A percentile compares a stretch with the other conserved stretches of the same genome.
Evolutionary conservation across 2,329 filamentous ascomycete species (phyloP).

Genomic region (Simplicillium sp.): DNA sequence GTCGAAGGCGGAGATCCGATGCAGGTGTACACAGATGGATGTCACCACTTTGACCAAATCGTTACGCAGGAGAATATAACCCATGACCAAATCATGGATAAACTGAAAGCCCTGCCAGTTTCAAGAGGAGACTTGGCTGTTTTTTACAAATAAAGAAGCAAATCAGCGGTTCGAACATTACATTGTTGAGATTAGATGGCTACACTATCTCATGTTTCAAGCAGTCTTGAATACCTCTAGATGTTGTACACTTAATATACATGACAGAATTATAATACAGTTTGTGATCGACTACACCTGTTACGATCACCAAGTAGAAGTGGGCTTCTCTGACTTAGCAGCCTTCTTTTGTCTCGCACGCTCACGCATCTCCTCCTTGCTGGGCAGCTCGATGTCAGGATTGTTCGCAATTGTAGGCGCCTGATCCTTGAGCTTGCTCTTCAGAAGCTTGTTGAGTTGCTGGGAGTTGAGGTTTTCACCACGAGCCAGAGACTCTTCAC

Average conservation of each 20-base stretch:
- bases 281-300: too few relatives aligned
- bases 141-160: slow-evolving; percentile 35
- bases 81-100: slow-evolving; percentile 61
- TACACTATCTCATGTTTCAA: slow-evolving; percentile 5
- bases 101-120: slow-evolving; percentile 48
- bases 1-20: slow-evolving; percentile 38
- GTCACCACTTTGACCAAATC: slow-evolving; percentile 73
- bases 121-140: slow-evolving; percentile 44
- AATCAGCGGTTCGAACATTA: not conserved
- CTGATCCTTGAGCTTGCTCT: slow-evolving; percentile 13
- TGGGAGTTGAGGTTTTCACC: slow-evolving; percentile 15
- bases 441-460: slow-evolving; percentile 15
- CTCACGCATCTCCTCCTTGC: slow-evolving; percentile 20
- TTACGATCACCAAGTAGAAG: too few relatives aligned
- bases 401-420: slow-evolving; percentile 26
- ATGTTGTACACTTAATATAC: not conserved
- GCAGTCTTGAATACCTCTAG: not conserved
- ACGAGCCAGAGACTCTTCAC: slow-evolving; percentile 22
- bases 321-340: not conserved
- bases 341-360: slow-evolving; percentile 7
- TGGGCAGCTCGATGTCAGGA: slow-evolving; percentile 29
- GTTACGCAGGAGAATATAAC: slow-evolving; percentile 65
- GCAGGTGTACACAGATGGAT: slow-evolving; percentile 62
- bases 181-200: not conserved
- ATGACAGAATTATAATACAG: too few relatives aligned